Evolutionary conservation across 164 flowering plant species (phyloP).

Genomic region (Paratinospora sagittata): DNA sequence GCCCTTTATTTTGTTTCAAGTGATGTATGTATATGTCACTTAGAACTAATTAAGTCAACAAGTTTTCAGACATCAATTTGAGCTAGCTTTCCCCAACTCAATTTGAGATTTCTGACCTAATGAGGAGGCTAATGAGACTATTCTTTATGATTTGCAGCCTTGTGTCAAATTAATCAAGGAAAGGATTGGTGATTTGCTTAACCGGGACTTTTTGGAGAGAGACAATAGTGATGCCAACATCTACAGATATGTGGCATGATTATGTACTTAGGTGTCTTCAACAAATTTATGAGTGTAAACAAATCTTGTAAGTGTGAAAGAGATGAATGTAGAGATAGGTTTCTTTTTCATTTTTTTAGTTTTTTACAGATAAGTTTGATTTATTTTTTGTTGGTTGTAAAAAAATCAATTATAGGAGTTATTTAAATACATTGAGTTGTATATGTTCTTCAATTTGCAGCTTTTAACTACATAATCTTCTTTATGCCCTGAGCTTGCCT

Average conservation of each 20-base stretch:
- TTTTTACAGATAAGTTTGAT: no score
- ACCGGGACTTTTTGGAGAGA: background rate
- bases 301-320: no score
- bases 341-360: no score
- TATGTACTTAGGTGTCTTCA: background rate
- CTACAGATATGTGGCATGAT: constrained; percentile 4
- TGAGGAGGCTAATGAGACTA: background rate
- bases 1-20: background rate
- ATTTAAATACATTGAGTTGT: no score
- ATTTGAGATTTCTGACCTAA: background rate
- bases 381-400: no score
- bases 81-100: background rate
- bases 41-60: background rate
- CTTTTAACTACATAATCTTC: no score
- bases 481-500: no score
- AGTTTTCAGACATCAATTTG: background rate
- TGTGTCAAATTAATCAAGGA: constrained; percentile 25
- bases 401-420: no score
- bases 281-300: no score
- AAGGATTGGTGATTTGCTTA: constrained; percentile 23
- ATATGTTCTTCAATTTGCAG: background rate
- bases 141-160: constrained; percentile 25
- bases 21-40: background rate
- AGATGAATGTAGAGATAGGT: no score
- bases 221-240: background rate